Evolutionary conservation across 306 rosid genomes (phyloP).

Genomic region (Sophora flavescens): DNA sequence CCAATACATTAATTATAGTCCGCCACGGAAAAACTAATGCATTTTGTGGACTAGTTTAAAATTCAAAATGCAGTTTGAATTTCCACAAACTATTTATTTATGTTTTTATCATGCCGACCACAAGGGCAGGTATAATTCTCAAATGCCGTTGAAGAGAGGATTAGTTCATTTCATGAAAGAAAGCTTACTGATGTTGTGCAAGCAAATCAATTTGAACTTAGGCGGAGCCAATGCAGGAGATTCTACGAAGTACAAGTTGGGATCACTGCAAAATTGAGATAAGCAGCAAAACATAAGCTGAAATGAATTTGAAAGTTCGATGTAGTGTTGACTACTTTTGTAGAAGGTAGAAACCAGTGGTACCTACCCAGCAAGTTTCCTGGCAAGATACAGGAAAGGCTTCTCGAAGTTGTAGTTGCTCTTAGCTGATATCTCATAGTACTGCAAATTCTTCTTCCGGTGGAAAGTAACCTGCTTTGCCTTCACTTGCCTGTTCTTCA

Average conservation of each 20-base stretch:
- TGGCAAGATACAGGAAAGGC: too few relatives aligned
- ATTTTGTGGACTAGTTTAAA: background rate
- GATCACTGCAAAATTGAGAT: constrained; percentile 56
- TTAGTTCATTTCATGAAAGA: background rate
- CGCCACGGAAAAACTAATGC: too few relatives aligned
- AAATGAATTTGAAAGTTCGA: background rate
- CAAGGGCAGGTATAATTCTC: too few relatives aligned
- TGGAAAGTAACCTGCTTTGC: too few relatives aligned
- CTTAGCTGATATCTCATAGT: too few relatives aligned
- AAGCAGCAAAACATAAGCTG: background rate
- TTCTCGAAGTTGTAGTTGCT: too few relatives aligned
- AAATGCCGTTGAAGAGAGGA: background rate
- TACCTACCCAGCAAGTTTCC: too few relatives aligned
- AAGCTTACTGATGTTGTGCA: constrained; percentile 68
- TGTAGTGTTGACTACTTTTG: too few relatives aligned
- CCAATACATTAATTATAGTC: background rate
- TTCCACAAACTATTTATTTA: background rate
- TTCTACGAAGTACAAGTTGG: constrained; percentile 77
- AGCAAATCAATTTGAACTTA: constrained; percentile 74
- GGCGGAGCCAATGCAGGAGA: constrained; percentile 89
- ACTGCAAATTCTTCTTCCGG: too few relatives aligned
- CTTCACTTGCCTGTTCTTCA: too few relatives aligned
- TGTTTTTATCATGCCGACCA: too few relatives aligned
- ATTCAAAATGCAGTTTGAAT: background rate
- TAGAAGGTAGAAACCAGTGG: too few relatives aligned